phyloP scores from a whole-genome alignment of 768 basidiomycete genomes.

The Russula compacta region DNA sequence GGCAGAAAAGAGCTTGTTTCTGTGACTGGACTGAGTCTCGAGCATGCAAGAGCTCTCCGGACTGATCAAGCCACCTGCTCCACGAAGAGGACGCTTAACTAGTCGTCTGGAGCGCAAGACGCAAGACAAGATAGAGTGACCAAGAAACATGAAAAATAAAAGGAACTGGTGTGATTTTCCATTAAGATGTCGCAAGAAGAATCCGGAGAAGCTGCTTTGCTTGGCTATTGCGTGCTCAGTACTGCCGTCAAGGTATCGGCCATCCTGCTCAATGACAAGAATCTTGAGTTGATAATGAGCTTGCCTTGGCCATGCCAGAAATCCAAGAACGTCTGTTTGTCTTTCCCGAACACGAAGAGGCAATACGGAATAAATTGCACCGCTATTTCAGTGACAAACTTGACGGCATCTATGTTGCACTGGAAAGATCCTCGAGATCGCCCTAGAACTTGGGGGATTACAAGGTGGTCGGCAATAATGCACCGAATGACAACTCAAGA shows the following conservation, averaged over 20 bases:
- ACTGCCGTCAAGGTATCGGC: constrained; percentile 5
- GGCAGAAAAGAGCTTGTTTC: constrained; percentile 1
- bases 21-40: constrained; percentile 14
- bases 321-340: background rate
- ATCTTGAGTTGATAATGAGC: constrained; percentile 4
- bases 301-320: background rate
- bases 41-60: constrained; percentile 10
- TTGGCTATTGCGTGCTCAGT: constrained; percentile 13
- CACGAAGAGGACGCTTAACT: constrained; percentile 4
- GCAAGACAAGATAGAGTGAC: constrained; percentile 16
- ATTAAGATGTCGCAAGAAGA: constrained; percentile 10
- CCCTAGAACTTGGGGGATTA: background rate
- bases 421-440: constrained; percentile 4
- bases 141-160: constrained; percentile 5
- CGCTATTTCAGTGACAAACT: background rate
- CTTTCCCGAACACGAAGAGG: constrained; percentile 6
- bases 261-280: background rate
- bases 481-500: background rate
- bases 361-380: constrained; percentile 3
- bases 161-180: constrained; percentile 8
- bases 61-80: constrained; percentile 4
- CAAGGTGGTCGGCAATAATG: background rate
- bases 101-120: constrained; percentile 4
- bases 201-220: constrained; percentile 1
- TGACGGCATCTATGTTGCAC: background rate